A percentile compares a stretch with the other conserved stretches of the same genome.
Evolutionary conservation across 805 yeast species (phyloP).

Genomic region (Yarrowia hollandica): DNA sequence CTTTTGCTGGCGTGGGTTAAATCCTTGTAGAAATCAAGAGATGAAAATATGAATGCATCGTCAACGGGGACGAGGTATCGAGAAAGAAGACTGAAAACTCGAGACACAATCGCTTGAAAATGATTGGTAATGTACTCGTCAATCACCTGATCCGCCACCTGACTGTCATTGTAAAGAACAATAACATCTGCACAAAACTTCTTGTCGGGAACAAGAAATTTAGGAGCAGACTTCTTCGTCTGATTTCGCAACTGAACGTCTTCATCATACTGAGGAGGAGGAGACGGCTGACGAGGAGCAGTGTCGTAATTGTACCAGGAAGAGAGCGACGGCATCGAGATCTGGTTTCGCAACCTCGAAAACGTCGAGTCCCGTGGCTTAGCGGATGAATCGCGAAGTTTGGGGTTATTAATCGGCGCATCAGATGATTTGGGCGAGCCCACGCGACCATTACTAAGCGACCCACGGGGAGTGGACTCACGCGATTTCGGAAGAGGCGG

Average conservation of each 20-base stretch:
- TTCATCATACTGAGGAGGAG: constrained; percentile 4
- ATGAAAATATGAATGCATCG: not conserved
- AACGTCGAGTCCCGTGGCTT: constrained; percentile 5
- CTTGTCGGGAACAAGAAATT: not conserved
- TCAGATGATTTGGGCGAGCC: too few species aligned
- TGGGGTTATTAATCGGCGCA: not conserved
- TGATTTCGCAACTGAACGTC: not conserved
- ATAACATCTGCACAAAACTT: not conserved
- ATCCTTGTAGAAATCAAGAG: constrained; percentile 3
- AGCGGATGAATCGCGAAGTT: not conserved
- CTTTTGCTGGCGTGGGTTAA: not conserved
- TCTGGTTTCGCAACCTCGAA: constrained; percentile 16
- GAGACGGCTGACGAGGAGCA: not conserved
- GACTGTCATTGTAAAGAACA: constrained; percentile 6
- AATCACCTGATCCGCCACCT: constrained; percentile 5
- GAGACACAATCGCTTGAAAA: not conserved
- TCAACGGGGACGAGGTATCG: constrained; percentile 11
- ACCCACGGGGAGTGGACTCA: not conserved
- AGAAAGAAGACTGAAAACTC: not conserved
- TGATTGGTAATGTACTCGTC: constrained; percentile 14
- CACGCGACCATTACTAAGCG: not conserved
- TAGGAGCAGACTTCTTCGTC: not conserved
- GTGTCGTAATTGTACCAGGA: constrained; percentile 6
- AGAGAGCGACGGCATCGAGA: constrained; percentile 19
- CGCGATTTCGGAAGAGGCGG: not conserved